Percentiles rank a stretch among this genome's conserved stretches.
These are phyloP conservation scores for Buddleja alternifolia DNA, from an alignment of 257 asterid genomes.

Conservation along the genomic window DNA sequence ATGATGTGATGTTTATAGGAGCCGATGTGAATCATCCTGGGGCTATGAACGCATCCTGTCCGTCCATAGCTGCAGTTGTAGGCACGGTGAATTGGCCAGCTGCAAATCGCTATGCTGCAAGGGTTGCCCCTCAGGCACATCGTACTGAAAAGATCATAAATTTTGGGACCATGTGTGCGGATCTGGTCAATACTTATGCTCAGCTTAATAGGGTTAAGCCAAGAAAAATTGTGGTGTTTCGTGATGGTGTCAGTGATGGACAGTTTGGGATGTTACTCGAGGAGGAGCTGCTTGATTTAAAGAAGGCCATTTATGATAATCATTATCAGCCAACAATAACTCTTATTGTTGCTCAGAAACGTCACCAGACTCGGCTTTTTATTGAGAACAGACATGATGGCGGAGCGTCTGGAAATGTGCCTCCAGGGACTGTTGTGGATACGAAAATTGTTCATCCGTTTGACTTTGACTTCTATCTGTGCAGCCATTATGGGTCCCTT, in stretches of 20 bases:
- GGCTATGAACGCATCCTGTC: constrained; percentile 44
- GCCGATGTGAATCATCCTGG: constrained; percentile 91
- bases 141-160: constrained; percentile 54
- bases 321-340: constrained; percentile 57
- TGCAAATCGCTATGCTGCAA: constrained; percentile 68
- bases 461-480: constrained; percentile 70
- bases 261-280: constrained; percentile 72
- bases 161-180: constrained; percentile 57
- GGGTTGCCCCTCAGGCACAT: constrained; percentile 64
- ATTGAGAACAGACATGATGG: constrained; percentile 32
- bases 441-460: constrained; percentile 54
- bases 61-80: constrained; percentile 86
- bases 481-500: constrained; percentile 72
- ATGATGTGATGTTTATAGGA: constrained; percentile 81
- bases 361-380: constrained; percentile 76
- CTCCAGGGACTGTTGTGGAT: constrained; percentile 87
- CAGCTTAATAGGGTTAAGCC: constrained; percentile 43
- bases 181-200: constrained; percentile 45
- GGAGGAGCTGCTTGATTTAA: constrained; percentile 51
- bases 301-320: constrained; percentile 26
- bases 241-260: constrained; percentile 82
- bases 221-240: constrained; percentile 55
- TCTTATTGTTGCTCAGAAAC: constrained; percentile 70
- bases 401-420: constrained; percentile 47
- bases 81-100: constrained; percentile 76